These are phyloP conservation scores for Cicer chorassanicum DNA, from an alignment of 306 rosid genomes.

Conservation along the genomic window DNA sequence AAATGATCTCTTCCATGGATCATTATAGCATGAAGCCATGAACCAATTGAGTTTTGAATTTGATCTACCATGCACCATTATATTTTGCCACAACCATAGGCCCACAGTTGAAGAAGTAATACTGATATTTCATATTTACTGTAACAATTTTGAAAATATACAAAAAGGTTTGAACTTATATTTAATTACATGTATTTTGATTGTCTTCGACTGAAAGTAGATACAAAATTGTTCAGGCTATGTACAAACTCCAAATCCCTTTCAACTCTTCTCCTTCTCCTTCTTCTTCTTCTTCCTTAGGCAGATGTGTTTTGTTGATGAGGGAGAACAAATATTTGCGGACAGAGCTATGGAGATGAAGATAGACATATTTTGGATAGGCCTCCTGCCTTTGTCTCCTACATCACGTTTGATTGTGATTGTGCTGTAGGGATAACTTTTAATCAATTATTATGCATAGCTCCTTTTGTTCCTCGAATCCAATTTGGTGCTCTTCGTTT, in stretches of 20 bases:
- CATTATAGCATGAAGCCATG: not conserved
- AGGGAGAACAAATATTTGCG: not conserved
- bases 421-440: not conserved
- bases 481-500: too few species aligned
- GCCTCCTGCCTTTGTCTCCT: not conserved
- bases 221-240: too few species aligned
- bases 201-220: too few species aligned
- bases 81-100: not conserved
- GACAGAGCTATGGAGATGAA: not conserved
- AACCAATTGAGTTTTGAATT: not conserved
- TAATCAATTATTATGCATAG: too few species aligned
- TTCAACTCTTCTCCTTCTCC: not conserved
- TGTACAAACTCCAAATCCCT: conserved; percentile 10
- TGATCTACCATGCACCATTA: not conserved
- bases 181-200: too few species aligned
- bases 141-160: not conserved
- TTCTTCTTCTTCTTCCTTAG: not conserved
- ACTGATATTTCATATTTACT: not conserved
- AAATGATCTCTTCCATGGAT: conserved; percentile 28
- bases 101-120: not conserved
- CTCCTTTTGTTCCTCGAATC: too few species aligned
- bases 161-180: not conserved
- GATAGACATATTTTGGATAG: not conserved
- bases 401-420: not conserved
- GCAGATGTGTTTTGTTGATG: not conserved